Evolutionary conservation across 2,329 filamentous ascomycete genomes (phyloP), one percentile per base, ranked within the genome.

Genomic region (Penicillium vulpinum): DNA sequence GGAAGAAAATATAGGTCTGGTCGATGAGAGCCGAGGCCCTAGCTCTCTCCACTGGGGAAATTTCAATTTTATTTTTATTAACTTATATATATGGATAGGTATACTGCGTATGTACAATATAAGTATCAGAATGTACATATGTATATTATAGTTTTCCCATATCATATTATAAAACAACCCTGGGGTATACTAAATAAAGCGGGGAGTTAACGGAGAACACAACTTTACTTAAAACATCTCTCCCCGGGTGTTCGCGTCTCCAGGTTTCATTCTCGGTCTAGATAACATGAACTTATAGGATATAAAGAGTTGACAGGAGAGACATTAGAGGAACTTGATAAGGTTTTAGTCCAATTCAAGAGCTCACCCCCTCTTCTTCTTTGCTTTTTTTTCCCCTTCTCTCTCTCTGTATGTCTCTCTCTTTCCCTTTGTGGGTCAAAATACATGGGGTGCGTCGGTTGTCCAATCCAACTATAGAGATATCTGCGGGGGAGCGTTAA

Each of bases 11-110:
- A 15, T 13, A 33, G 11, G 9, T 7, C 16, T 18, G 28, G 21
- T 29, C 28, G 38, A 54, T 44, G 21, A 41, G 52, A 54, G 52
- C 52, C 45, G 52, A 50, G 52, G 45, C 45, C 49, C 38, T 46
- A 2, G 7, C 11, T 38, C 29, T 38, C 10, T 8, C 33, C 45
- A 38, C 24, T n/a, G 2, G n/a, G 15, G n/a, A 18, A 18, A n/a
- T 16, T 18, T 10, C 26, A 43, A 10, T 8, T 31, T 31, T 31
- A n/a, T n/a, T n/a, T n/a, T n/a, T n/a, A n/a, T n/a, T 8, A 28
- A 28, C 9, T 43, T 28, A 8, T 28, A 6, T 31, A 31, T 29
- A 31, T 13, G 9, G 29, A 11, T 11, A 31, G 29, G 13, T n/a
- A n/a, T n/a, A n/a, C n/a, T n/a, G n/a, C n/a, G n/a, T n/a, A n/a